phyloP scores from a whole-genome alignment of 495 filamentous ascomycete species.

The Penicillium macrosclerotiorum region DNA sequence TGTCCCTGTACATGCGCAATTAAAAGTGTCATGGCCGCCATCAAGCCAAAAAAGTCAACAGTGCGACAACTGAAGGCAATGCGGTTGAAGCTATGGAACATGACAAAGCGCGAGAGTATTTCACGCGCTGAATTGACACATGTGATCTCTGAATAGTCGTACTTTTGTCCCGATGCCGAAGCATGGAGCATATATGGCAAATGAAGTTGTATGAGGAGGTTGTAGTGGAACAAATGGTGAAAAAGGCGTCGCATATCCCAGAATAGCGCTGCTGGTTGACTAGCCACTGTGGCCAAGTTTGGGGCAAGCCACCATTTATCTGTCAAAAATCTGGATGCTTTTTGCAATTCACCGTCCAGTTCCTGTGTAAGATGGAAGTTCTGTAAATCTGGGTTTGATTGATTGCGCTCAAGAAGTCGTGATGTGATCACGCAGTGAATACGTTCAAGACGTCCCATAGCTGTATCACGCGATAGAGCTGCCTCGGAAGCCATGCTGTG shows the following conservation, averaged over 20 bases:
- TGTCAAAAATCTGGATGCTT: slow-evolving; percentile 29
- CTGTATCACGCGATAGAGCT: slow-evolving; percentile 6
- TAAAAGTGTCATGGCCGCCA: slow-evolving; percentile 36
- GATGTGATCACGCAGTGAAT: slow-evolving; percentile 24
- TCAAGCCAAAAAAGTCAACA: slow-evolving; percentile 49
- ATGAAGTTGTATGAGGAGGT: slow-evolving; percentile 33
- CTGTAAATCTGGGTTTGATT: slow-evolving; percentile 7
- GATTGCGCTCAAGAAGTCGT: slow-evolving; percentile 46
- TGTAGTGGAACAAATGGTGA: slow-evolving; percentile 41
- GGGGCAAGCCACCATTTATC: slow-evolving; percentile 35
- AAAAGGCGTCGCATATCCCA: slow-evolving; percentile 25
- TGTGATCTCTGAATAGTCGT: slow-evolving; percentile 35
- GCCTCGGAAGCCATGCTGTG: slow-evolving; percentile 22
- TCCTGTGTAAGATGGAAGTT: slow-evolving; percentile 28
- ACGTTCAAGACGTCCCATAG: slow-evolving; percentile 20
- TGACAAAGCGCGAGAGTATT: slow-evolving; percentile 40
- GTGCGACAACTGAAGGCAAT: slow-evolving; percentile 41
- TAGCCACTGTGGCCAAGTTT: slow-evolving; percentile 1
- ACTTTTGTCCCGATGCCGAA: slow-evolving; percentile 2
- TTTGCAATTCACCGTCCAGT: slow-evolving; percentile 43
- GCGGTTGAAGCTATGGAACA: slow-evolving; percentile 31
- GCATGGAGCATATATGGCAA: slow-evolving; percentile 24
- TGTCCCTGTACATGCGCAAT: slow-evolving; percentile 24
- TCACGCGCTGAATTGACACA: slow-evolving; percentile 45
- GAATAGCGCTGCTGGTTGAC: slow-evolving; percentile 11